phyloP scores from a whole-genome alignment of 257 asterid species.

The Solanum lycopersicoides region DNA sequence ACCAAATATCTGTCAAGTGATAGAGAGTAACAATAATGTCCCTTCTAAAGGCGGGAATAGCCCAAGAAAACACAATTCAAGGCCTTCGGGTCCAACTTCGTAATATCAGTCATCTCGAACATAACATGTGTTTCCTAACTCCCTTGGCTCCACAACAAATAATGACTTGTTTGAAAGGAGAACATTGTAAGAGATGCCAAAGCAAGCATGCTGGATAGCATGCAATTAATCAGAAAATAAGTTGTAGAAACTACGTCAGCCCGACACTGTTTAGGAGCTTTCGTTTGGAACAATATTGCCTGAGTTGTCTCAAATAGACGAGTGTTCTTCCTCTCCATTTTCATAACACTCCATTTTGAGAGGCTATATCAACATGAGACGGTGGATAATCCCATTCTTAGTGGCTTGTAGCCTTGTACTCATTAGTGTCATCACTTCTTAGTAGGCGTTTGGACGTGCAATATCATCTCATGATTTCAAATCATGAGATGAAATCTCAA shows the following conservation, averaged over 20 bases:
- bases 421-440: background rate
- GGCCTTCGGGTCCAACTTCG: background rate
- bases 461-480: too few relatives aligned
- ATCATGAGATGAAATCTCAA: too few relatives aligned
- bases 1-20: background rate
- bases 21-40: background rate
- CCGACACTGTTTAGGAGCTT: background rate
- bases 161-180: background rate
- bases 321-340: background rate
- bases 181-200: background rate
- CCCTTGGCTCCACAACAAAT: background rate
- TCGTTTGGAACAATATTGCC: background rate
- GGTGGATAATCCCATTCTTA: background rate
- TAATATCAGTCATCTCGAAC: background rate
- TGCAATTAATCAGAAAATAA: background rate
- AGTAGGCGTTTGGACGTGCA: background rate
- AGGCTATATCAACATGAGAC: background rate
- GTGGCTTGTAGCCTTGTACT: background rate
- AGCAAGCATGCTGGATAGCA: background rate
- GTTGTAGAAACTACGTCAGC: background rate
- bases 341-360: background rate
- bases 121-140: background rate
- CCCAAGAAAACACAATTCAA: background rate
- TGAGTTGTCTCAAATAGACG: background rate
- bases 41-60: background rate